phyloP scores from a whole-genome alignment of 345 rosid species.

The Melastoma malabathricum region DNA sequence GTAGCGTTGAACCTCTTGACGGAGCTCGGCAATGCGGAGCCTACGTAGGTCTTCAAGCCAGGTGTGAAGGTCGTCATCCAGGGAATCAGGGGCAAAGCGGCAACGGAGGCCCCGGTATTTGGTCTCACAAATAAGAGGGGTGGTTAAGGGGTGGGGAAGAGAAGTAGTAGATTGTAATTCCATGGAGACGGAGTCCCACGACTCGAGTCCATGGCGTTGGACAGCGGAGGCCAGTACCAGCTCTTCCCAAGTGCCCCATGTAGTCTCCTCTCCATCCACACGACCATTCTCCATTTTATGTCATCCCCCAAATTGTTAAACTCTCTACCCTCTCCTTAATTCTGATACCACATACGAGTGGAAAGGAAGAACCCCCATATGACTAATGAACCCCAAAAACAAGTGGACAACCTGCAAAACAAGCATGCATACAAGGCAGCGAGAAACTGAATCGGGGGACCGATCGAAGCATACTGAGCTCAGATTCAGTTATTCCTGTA shows the following conservation, averaged over 20 bases:
- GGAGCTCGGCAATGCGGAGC: slow-evolving; percentile 66
- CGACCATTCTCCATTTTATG: neutral
- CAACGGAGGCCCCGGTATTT: slow-evolving; percentile 56
- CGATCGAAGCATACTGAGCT: too few relatives aligned
- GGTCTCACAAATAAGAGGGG: slow-evolving; percentile 34
- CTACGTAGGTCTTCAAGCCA: slow-evolving; percentile 60
- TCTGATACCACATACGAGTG: too few relatives aligned
- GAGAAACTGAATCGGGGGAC: too few relatives aligned
- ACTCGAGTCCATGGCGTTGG: slow-evolving; percentile 55
- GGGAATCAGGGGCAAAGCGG: slow-evolving; percentile 26
- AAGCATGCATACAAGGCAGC: too few relatives aligned
- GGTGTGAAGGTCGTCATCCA: slow-evolving; percentile 20
- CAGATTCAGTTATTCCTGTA: too few relatives aligned
- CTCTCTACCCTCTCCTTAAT: too few relatives aligned
- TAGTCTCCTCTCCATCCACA: neutral
- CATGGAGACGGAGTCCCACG: slow-evolving; percentile 64
- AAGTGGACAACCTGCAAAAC: too few relatives aligned
- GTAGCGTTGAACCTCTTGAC: slow-evolving; percentile 52
- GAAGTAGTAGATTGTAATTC: slow-evolving; percentile 53
- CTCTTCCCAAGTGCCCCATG: slow-evolving; percentile 87
- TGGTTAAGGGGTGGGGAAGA: slow-evolving; percentile 25
- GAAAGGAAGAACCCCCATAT: too few relatives aligned
- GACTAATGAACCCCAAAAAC: too few relatives aligned
- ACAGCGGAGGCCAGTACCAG: slow-evolving; percentile 72
- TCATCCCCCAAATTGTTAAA: too few relatives aligned